Base-by-base conservation (phyloP, 148 eudicot genomes). In the Chenopodium quinoa region DNA sequence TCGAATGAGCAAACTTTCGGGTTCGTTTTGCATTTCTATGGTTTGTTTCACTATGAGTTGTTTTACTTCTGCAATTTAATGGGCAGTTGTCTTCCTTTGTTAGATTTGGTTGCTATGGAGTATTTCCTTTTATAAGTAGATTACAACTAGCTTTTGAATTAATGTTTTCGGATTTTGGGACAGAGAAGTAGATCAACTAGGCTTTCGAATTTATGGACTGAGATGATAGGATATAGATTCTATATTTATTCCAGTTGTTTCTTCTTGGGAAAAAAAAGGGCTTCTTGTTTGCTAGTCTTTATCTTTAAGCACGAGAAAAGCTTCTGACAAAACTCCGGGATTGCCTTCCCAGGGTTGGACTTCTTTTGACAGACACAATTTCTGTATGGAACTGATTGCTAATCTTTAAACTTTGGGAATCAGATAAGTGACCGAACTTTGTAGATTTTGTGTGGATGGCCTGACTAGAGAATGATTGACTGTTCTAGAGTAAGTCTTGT, bases 1-100 rank as follows among this genome's bases (percentile, higher is more conserved):
- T 31, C n/a, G 9, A 11, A 58, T 69, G 1, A 16, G 23, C 14
- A 47, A 63, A 17, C 65, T 40, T 70, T 56, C 11, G 2, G 46
- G 50, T 32, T 62, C 20, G 6, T 40, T 70, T 58, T 54, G 25
- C 25, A 4, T 63, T 54, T 52, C 34, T n/a, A 54, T 32, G 31
- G 67, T 5, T 44, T 13, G 54, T 77, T n/a, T 63, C 44, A 16
- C 54, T 4, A 46, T 19, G n/a, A 20, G 47, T 32, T 68, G 22
- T 17, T 47, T 73, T 60, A 40, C 31, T 54, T 32, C 20, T 79
- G 12, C 31, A 44, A 23, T 4, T 9, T 2, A 71, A 52, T 71
- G 75, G 34, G 32, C 40, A 6, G 52, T 13, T 56, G 27, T 71
- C 82, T 70, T 71, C 16, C 20, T 79, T 65, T 77, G 54, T 54